Evolutionary conservation across 1,139 yeast genomes (phyloP), one percentile per base, ranked within the genome.

Genomic region (Yamadazyma triangularis): DNA sequence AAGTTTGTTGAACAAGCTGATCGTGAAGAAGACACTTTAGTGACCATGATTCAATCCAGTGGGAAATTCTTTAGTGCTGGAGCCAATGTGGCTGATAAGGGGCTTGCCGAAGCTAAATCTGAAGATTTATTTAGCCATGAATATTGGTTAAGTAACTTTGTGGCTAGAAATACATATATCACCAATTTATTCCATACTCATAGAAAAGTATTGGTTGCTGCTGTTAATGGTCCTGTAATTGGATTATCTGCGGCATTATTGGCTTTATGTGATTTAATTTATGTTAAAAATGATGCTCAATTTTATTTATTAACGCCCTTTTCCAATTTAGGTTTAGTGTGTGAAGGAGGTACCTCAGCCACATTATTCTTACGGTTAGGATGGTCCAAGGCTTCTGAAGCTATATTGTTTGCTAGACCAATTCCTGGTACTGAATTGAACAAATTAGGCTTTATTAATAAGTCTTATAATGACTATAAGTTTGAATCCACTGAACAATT

Each of bases 1-100:
- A 68, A 73, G 38, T 59, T 73, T 20, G 58, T 87, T 13, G 78
- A 78, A 42, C 53, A 65, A 37, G 91, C 95, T 1, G 80, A 84
- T 39, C 53, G 61, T n/a, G 82, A 85, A 39, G n/a, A n/a, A n/a
- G 69, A 68, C 20, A 79, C 93, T 0, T 54, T 73, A 8, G 71
- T 77, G 21, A 87, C 96, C 2, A 60, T 85, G 33, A 58, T 87
- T 33, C 82, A 78, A 48, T 67, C 87, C 23, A 67, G 83, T 0
- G 96, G 96, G 2, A 67, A 80, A 41, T 84, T 70, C 53, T 87
- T 87, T 54, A 79, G 89, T 23, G 85, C 95, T 5, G 96, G 96
- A 24, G 96, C 95, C 19, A 80, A 85, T 52, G 73, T 85, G 38
- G 47, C 55, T 15, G 68, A 59, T 34, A 45, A 40, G 26, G 54